Base-by-base conservation (phyloP, 352 stramenopile genomes). In the Thalassiosira mediterranea region DNA sequence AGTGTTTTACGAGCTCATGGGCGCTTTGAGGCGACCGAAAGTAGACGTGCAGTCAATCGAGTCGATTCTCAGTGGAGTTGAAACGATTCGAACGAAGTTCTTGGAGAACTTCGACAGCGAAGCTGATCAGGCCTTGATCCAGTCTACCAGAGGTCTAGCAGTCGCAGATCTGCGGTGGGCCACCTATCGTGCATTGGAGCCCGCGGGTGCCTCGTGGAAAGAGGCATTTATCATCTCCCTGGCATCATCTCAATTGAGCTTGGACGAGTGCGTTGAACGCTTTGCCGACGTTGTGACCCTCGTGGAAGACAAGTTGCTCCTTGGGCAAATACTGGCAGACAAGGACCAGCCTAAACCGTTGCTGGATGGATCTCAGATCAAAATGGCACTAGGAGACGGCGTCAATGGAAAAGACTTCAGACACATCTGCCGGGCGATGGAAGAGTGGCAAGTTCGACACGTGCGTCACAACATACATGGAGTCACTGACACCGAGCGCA, bases 191-290 rank as follows among this genome's bases (percentile, higher is more conserved):
- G 31, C 42, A 32, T 34, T 72, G 10, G 66, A 37, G 28, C 63
- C 49, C 15, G 32, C 40, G 2, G 63, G 63, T 28, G 40, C 13
- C 15, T 53, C 53, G 32, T 63, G 63, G 63, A 72, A 65, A 54
- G 63, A 72, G 53, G 38, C 63, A 23, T 10, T 72, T 49, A 37
- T 72, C n/a, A n/a, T 72, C 23, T 17, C 63, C 34, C 40, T 72
- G n/a, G 48, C 63, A 28, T 72, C 37, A 13, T 21, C 28, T 28
- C 26, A 56, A 25, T 37, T 23, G 44, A 62, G 13, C 23, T 2
- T 42, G 21, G 3, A 7, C 42, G 60, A 70, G 13, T 47, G 31
- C 56, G 60, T 70, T 38, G 25, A 48, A n/a, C 44, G 17, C 29
- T 70, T 63, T 26, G 13, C 42, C 19, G 60, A 70, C 11, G 40